These are phyloP conservation scores for Leccinum solheimii DNA, from an alignment of 1,284 basidiomycete species.

Conservation along the genomic window DNA sequence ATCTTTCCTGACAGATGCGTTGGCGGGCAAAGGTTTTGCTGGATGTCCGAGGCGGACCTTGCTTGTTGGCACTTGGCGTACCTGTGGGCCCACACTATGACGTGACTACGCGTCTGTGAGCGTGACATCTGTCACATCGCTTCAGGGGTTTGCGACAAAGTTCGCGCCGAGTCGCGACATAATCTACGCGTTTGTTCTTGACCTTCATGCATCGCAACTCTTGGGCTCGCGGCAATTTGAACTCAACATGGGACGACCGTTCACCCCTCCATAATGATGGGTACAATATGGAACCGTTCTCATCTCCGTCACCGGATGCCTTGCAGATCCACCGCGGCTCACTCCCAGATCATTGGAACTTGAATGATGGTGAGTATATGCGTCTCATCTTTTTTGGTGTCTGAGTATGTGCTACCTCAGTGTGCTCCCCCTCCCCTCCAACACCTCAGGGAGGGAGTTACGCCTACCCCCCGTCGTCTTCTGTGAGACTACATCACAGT, in stretches of 20 bases:
- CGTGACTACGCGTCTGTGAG: conserved; percentile 30
- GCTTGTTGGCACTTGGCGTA: conserved; percentile 5
- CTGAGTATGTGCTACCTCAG: conserved; percentile 10
- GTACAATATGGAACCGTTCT: background rate
- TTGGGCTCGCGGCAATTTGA: background rate
- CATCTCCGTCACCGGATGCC: conserved; percentile 13
- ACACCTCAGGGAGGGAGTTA: conserved; percentile 14
- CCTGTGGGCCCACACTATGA: background rate
- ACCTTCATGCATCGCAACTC: conserved; percentile 19
- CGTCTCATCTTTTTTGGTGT: conserved; percentile 19
- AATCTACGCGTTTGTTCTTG: conserved; percentile 9
- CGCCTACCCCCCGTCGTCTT: conserved; percentile 5
- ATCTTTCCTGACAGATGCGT: conserved; percentile 16
- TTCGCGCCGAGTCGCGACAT: background rate
- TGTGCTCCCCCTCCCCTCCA: conserved; percentile 46
- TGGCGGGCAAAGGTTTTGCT: background rate
- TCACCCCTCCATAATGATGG: background rate
- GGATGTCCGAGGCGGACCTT: conserved; percentile 1
- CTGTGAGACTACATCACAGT: conserved; percentile 4
- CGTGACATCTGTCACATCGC: conserved; percentile 20
- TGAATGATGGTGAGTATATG: conserved; percentile 52
- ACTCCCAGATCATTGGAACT: conserved; percentile 24
- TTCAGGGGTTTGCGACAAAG: conserved; percentile 1
- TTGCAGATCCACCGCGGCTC: conserved; percentile 4
- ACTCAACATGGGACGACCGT: background rate